Conservation (phyloP, 345 rosid genomes). For the Hibiscus mutabilis region DNA sequence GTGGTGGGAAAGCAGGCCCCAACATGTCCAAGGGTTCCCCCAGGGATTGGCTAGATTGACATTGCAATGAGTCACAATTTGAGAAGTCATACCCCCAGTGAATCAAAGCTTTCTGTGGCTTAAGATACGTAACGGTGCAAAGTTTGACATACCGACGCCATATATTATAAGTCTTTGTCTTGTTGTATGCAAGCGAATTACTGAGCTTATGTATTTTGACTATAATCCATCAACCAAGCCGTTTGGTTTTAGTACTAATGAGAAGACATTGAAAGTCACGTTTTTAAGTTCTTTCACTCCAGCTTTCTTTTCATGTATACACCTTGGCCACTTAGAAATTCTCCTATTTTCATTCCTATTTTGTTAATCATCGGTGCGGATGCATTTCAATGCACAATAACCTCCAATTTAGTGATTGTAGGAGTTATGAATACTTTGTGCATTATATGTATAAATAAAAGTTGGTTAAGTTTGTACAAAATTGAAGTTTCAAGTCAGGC, state of each 20-base stretch:
- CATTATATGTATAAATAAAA: neutral
- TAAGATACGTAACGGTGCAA: constrained; percentile 6
- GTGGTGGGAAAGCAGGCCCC: constrained; percentile 33
- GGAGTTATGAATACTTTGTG: too few species aligned
- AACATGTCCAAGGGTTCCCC: constrained; percentile 46
- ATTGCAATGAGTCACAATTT: constrained; percentile 78
- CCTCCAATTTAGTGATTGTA: too few species aligned
- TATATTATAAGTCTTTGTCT: neutral
- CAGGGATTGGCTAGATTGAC: constrained; percentile 87
- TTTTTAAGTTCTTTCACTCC: neutral
- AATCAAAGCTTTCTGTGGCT: constrained; percentile 13
- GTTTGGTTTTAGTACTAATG: neutral
- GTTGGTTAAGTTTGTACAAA: neutral
- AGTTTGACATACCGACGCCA: neutral
- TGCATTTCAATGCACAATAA: neutral
- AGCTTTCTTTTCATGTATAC: neutral
- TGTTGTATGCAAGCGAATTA: constrained; percentile 5
- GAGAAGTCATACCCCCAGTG: constrained; percentile 52
- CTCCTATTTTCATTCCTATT: too few species aligned
- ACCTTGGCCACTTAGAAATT: too few species aligned
- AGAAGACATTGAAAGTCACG: neutral
- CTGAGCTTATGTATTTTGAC: constrained; percentile 20
- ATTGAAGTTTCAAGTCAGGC: neutral
- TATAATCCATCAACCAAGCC: constrained; percentile 14
- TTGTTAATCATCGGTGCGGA: neutral